These are phyloP conservation scores for Alternaria gansuensis DNA, from an alignment of 2,329 filamentous ascomycete species.

Conservation along the genomic window DNA sequence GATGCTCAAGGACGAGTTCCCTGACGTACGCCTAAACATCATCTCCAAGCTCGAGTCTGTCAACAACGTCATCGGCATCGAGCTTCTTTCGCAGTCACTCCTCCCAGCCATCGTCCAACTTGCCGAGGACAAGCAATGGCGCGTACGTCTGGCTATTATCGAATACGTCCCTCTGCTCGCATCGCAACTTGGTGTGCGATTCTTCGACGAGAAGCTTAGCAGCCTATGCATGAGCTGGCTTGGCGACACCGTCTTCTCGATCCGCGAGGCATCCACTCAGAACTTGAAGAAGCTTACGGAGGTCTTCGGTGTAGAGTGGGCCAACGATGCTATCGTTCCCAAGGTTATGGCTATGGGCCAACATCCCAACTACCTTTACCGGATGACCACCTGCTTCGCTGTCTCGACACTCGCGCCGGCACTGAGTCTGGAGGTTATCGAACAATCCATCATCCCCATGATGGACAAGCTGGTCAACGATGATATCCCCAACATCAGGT, in stretches of 20 bases:
- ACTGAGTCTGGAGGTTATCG: conserved; percentile 91
- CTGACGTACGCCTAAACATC: conserved; percentile 96
- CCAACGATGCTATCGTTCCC: conserved; percentile 93
- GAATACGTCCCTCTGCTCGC: conserved; percentile 98
- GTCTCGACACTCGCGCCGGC: conserved; percentile 94
- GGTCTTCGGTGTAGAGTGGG: conserved; percentile 98
- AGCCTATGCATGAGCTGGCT: conserved; percentile 98
- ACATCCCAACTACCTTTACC: conserved; percentile 98
- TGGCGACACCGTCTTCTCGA: conserved; percentile 97
- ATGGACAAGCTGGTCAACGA: conserved; percentile 92
- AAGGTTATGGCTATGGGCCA: conserved; percentile 99
- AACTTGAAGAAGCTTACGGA: conserved; percentile 99
- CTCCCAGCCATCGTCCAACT: conserved; percentile 97
- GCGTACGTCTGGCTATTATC: conserved; percentile 96
- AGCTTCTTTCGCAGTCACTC: conserved; percentile 93
- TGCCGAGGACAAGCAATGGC: conserved; percentile 99
- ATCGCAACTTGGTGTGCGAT: conserved; percentile 93
- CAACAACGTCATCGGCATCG: conserved; percentile 98
- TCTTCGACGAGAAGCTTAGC: conserved; percentile 98
- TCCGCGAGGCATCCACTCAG: conserved; percentile 94
- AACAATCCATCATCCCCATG: conserved; percentile 92
- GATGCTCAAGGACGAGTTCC: conserved; percentile 99
- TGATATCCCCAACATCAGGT: conserved; percentile 98
- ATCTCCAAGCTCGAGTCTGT: conserved; percentile 99
- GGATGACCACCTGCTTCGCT: conserved; percentile 99